Evolutionary conservation across 352 stramenopile species (phyloP).

Genomic region (Pythium phragmiticola): DNA sequence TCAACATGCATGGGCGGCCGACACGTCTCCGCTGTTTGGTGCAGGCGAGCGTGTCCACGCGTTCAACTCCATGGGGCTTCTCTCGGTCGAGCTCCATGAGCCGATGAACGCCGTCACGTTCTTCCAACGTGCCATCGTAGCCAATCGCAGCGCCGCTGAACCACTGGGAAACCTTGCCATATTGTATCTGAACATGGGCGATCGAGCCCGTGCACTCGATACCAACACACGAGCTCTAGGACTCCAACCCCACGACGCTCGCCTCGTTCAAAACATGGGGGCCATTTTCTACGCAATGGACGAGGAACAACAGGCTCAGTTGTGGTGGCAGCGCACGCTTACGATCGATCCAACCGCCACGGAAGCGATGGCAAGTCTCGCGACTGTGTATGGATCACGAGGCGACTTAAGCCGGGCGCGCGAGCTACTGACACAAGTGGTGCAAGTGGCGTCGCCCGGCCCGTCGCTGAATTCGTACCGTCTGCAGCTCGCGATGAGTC

Average conservation of each 20-base stretch:
- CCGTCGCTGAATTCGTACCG: conserved; percentile 11
- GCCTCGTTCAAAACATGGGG: conserved; percentile 33
- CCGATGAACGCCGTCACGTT: conserved; percentile 5
- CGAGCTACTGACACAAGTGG: background rate
- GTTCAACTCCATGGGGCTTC: conserved; percentile 33
- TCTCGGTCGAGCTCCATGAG: conserved; percentile 16
- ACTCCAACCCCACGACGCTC: conserved; percentile 17
- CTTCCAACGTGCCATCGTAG: conserved; percentile 18
- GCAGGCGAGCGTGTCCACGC: conserved; percentile 13
- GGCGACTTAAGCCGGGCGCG: conserved; percentile 13
- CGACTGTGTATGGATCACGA: conserved; percentile 14
- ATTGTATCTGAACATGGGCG: conserved; percentile 9
- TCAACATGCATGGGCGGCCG: background rate
- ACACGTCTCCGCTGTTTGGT: conserved; percentile 1
- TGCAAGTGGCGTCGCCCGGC: background rate
- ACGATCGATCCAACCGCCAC: conserved; percentile 2
- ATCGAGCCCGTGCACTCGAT: conserved; percentile 13
- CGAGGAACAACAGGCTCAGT: conserved; percentile 9
- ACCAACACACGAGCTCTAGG: conserved; percentile 20
- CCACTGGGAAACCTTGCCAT: conserved; percentile 30
- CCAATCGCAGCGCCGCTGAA: conserved; percentile 14
- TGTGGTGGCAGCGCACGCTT: conserved; percentile 19
- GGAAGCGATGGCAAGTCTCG: conserved; percentile 26
- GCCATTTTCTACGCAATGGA: conserved; percentile 16
- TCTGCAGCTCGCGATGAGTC: conserved; percentile 28